Evolutionary conservation across 2,329 filamentous ascomycete genomes (phyloP).

Genomic region (Colletotrichum chlorophyti): DNA sequence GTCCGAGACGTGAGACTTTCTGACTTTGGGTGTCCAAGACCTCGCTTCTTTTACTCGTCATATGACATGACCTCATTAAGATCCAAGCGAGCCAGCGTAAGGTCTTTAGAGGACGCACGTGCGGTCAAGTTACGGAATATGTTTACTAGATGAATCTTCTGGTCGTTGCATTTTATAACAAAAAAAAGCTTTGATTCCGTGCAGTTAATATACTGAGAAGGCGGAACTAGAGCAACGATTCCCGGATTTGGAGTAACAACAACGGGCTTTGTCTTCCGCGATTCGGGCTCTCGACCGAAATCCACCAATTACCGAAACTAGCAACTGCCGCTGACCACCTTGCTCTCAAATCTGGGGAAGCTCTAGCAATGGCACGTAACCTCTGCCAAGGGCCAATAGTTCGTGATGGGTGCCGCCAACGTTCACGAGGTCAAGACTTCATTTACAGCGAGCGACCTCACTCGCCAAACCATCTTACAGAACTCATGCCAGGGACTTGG

Average conservation of each 20-base stretch:
- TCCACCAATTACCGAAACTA: conserved; percentile 25
- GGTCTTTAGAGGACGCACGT: too few relatives aligned
- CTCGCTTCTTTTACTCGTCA: too few relatives aligned
- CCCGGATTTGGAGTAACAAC: conserved; percentile 4
- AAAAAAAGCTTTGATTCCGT: too few relatives aligned
- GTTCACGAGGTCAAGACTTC: conserved; percentile 10
- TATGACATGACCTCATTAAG: too few relatives aligned
- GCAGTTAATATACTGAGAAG: not conserved
- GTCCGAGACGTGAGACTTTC: too few relatives aligned
- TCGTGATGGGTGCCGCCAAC: not conserved
- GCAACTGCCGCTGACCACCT: conserved; percentile 7
- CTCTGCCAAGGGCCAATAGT: not conserved
- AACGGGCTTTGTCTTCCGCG: conserved; percentile 14
- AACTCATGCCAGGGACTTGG: not conserved
- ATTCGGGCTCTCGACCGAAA: conserved; percentile 5
- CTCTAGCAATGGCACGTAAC: not conserved
- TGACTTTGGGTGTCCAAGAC: too few relatives aligned
- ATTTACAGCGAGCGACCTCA: conserved; percentile 2
- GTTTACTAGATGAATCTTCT: too few relatives aligned
- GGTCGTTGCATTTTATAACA: too few relatives aligned
- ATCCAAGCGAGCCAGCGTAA: too few relatives aligned
- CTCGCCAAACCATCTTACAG: not conserved
- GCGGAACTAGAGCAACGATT: not conserved
- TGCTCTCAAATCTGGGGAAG: not conserved
- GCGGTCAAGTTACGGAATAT: too few relatives aligned